Evolutionary conservation across 2,329 filamentous ascomycete genomes (phyloP), one percentile per base, ranked within the genome.

Genomic region (Ustulina deusta): DNA sequence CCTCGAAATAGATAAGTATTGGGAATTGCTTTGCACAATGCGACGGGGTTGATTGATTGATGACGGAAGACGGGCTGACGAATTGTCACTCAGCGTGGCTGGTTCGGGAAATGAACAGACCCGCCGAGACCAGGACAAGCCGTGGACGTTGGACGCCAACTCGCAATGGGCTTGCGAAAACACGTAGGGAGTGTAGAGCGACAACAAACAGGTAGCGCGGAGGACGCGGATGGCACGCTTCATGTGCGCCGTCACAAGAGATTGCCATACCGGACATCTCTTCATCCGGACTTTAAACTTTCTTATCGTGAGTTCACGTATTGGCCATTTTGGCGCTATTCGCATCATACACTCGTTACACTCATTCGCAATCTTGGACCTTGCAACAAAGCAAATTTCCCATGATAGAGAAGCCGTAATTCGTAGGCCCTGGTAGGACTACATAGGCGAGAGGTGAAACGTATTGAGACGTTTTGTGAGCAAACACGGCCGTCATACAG

Each of bases 91-190:
- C 65, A 68, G 61, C 42, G 61, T 63, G 61, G 61, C 61, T 59
- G 61, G 51, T 15, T 25, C 20, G 61, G 65, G 65, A 68, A 68
- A 68, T 68, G 65, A 68, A 63, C 4, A 48, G 66, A 59, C 56
- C 67, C 67, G 64, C 67, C 51, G 29, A 49, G 60, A 69, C 63
- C 57, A 61, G 67, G 67, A 66, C 66, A 60, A 51, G 55, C 59
- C 27, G 63, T 15, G 46, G 38, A 63, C n/a, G 49, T 52, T 52
- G 49, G 49, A 52, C 49, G 34, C 49, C 56, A 69, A 63, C 63
- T 57, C 36, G 29, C 52, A 29, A 58, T 17, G n/a, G 42, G 66
- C 57, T 65, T 58, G 49, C 57, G 27, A 65, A 68, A 61, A 44
- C 15, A 58, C 32, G 38, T 3, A 29, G 27, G 55, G 54, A 6